Evolutionary conservation across 108 stramenopile species (phyloP).

Genomic region (Nannochloropsis gaditana): DNA sequence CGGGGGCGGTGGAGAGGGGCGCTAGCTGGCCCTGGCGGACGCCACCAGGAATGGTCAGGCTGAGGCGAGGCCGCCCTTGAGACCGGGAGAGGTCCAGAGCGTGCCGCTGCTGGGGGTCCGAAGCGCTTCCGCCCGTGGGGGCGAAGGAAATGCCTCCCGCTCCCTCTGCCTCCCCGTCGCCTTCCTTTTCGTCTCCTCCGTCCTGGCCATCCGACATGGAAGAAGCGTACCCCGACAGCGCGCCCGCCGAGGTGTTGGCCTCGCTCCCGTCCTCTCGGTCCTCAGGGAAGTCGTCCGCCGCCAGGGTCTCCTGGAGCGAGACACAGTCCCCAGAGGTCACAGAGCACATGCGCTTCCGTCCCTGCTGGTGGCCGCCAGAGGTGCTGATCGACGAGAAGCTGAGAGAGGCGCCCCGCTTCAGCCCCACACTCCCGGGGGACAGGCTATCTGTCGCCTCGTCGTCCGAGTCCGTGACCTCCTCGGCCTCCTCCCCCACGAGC

Average conservation of each 20-base stretch:
- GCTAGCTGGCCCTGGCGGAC: too few relatives aligned
- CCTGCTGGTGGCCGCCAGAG: too few relatives aligned
- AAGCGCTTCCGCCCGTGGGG: neutral
- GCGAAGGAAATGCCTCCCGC: neutral
- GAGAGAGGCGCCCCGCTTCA: neutral
- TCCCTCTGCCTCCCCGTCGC: neutral
- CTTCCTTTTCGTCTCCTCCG: neutral
- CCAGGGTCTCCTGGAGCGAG: neutral
- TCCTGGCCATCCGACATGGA: neutral
- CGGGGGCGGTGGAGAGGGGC: too few relatives aligned
- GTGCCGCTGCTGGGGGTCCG: too few relatives aligned
- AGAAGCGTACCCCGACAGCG: neutral
- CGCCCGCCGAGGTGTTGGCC: conserved; percentile 10
- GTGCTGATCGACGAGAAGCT: neutral
- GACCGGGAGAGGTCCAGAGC: too few relatives aligned
- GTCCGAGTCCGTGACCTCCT: neutral
- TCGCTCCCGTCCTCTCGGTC: neutral
- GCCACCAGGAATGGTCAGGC: too few relatives aligned
- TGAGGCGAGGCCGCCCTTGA: too few relatives aligned
- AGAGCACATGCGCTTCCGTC: neutral
- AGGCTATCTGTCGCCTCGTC: neutral
- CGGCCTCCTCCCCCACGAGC: neutral
- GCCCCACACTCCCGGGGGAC: neutral
- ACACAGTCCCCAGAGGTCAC: neutral
- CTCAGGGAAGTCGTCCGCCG: neutral